Conservation (phyloP, 1,284 basidiomycete genomes). For the Flammula alnicola region DNA sequence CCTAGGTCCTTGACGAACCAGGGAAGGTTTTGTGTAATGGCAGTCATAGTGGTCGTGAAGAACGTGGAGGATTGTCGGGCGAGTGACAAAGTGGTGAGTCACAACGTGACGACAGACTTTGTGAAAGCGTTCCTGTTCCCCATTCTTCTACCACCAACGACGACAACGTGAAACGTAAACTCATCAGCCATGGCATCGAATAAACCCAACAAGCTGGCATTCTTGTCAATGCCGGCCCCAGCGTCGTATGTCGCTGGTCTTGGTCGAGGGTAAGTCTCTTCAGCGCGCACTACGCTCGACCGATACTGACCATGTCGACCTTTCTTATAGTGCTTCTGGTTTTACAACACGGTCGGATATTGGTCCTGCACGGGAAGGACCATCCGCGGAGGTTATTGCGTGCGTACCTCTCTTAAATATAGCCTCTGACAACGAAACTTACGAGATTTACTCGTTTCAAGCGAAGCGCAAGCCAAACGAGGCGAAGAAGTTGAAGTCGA, state of each 20-base stretch:
- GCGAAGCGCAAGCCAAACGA: slow-evolving; percentile 81
- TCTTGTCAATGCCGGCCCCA: slow-evolving; percentile 86
- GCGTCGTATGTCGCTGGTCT: slow-evolving; percentile 96
- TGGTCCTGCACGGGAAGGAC: slow-evolving; percentile 94
- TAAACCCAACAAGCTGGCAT: slow-evolving; percentile 79
- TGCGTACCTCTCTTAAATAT: slow-evolving; percentile 36
- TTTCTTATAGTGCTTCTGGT: slow-evolving; percentile 79
- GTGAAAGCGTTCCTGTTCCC: too few relatives aligned
- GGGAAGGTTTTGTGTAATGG: slow-evolving; percentile 77
- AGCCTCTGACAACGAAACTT: too few relatives aligned
- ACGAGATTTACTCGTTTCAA: slow-evolving; percentile 30
- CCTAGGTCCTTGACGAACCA: slow-evolving; percentile 83
- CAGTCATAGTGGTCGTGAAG: too few relatives aligned
- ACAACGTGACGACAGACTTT: too few relatives aligned
- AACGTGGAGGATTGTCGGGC: too few relatives aligned
- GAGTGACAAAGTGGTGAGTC: too few relatives aligned
- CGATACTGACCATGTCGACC: too few relatives aligned
- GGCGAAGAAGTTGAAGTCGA: slow-evolving; percentile 89
- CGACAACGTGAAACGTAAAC: too few relatives aligned
- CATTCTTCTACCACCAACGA: too few relatives aligned
- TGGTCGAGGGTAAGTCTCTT: slow-evolving; percentile 78
- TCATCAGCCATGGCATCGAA: slow-evolving; percentile 42
- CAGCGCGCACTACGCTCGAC: too few relatives aligned
- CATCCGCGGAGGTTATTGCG: slow-evolving; percentile 88
- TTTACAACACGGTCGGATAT: slow-evolving; percentile 99